phyloP scores from a whole-genome alignment of 1,139 yeast species.

The Saccharomyces hybrid region DNA sequence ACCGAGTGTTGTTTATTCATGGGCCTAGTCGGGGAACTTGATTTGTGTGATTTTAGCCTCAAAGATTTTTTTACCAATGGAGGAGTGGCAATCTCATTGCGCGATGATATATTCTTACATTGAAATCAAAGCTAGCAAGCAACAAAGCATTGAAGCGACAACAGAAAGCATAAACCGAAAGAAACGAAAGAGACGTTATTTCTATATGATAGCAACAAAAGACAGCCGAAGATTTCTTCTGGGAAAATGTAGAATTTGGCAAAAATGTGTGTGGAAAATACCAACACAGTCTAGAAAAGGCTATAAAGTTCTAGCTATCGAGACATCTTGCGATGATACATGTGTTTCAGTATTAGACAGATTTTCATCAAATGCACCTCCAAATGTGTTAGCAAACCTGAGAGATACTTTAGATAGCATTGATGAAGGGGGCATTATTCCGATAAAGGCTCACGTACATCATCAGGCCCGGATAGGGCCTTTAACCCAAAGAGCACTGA shows the following conservation, averaged over 20 bases:
- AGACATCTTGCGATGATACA: conserved; percentile 92
- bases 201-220: background rate
- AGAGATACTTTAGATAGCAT: conserved; percentile 63
- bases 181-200: background rate
- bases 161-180: too few relatives aligned
- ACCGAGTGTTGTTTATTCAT: too few relatives aligned
- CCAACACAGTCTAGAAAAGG: background rate
- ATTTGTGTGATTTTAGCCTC: background rate
- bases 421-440: conserved; percentile 76
- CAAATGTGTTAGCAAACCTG: conserved; percentile 50
- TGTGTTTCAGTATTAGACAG: conserved; percentile 75
- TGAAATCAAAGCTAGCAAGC: background rate
- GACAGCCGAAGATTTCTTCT: background rate
- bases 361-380: conserved; percentile 32
- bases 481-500: conserved; percentile 37
- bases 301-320: conserved; percentile 76
- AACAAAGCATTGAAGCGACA: too few relatives aligned
- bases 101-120: background rate
- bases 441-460: conserved; percentile 75
- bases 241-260: background rate
- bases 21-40: background rate
- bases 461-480: conserved; percentile 55
- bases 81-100: background rate
- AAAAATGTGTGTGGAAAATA: background rate
- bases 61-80: background rate